phyloP scores from a whole-genome alignment of 148 eudicot species.

The Chenopodium quinoa region DNA sequence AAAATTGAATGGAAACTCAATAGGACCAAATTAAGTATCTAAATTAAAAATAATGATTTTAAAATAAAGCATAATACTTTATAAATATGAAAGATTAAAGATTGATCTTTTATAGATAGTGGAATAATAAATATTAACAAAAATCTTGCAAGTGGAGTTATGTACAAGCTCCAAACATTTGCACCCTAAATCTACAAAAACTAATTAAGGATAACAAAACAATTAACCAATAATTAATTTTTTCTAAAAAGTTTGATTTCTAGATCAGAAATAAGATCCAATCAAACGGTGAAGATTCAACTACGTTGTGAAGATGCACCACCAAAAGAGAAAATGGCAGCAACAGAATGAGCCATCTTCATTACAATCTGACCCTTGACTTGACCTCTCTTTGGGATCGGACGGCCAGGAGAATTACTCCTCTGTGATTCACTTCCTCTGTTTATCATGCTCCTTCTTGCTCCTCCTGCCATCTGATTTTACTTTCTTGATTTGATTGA shows the following conservation, averaged over 20 bases:
- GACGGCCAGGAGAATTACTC: slow-evolving; percentile 31
- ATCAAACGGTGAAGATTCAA: not conserved
- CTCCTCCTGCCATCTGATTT: slow-evolving; percentile 17
- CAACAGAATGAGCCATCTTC: slow-evolving; percentile 35
- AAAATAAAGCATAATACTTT: too few species aligned
- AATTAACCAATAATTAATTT: too few species aligned
- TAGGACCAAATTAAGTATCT: too few species aligned
- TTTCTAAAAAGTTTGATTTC: too few species aligned
- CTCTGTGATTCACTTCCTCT: not conserved
- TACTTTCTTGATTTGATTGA: not conserved
- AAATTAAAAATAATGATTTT: too few species aligned
- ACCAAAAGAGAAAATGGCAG: slow-evolving; percentile 22
- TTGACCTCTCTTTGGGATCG: slow-evolving; percentile 44
- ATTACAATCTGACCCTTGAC: slow-evolving; percentile 28
- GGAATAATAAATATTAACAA: not conserved
- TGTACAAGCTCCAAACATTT: not conserved
- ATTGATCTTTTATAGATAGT: not conserved
- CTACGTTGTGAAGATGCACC: not conserved
- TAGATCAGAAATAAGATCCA: too few species aligned
- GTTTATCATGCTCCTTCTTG: slow-evolving; percentile 8
- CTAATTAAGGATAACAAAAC: not conserved
- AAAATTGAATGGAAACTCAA: too few species aligned
- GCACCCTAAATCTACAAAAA: not conserved
- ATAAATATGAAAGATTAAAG: not conserved
- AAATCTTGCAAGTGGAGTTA: not conserved